Evolutionary conservation across 2,329 filamentous ascomycete species (phyloP), one percentile per base, ranked within the genome.

Genomic region (Aspergillus nomiae): DNA sequence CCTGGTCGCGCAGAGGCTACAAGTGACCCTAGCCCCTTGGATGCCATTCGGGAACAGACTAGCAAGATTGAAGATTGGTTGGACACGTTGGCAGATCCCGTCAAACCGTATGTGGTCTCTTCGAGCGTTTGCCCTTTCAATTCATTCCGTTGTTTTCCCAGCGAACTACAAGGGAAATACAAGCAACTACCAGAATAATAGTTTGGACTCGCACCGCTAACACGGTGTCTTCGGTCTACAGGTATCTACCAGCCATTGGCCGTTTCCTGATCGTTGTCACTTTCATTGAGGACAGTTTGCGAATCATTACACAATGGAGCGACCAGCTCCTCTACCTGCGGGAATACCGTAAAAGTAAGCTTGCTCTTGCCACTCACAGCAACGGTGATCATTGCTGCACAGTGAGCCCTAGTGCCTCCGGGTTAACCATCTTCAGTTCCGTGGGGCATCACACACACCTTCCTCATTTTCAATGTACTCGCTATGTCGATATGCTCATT

Each of bases 241-340:
- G 94, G 67, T 96, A 96, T 77, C 86, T 99, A 51, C 95, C 95
- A 63, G 92, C 92, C 69, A 94, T 99, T 83, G 95, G 95, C 70
- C 92, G 95, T 70, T 98, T 98, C 81, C 82, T 99, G 70, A 99
- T 99, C 72, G 95, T 99, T 61, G 95, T 98, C 59, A 99, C 95
- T 66, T 99, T 99, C 82, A 85, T 99, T 71, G 95, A 99, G 81
- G 95, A 99, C 83, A 92, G 94, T 56, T 84, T 99, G 66, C 89
- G 95, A 77, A 99, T 99, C 80, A 84, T 98, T 72, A 99, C 95
- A 70, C 95, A 99, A 88, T 99, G 95, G 94, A 89, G 78, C 76
- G 95, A 98, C 78, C 95, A 99, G 84, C 87, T 99, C 64, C 84
- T 91, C 65, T 99, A 98, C 79, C 88, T 99, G 60, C 89, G 91